Evolutionary conservation across 257 asterid genomes (phyloP).

Genomic region (Solanum sitiens): DNA sequence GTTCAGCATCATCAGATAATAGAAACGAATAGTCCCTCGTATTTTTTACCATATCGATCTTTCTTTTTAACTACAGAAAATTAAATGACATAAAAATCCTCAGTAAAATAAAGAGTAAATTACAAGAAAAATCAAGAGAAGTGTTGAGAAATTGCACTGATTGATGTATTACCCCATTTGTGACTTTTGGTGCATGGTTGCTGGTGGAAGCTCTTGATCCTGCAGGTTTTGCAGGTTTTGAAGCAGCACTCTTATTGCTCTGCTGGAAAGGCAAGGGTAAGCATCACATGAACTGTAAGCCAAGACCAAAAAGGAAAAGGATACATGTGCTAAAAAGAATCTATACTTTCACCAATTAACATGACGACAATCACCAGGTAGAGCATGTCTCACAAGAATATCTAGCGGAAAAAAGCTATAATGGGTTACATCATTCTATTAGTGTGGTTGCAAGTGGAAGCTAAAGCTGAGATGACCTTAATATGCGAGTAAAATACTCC

Average conservation of each 20-base stretch:
- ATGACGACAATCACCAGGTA: neutral
- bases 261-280: constrained; percentile 13
- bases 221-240: constrained; percentile 28
- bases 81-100: neutral
- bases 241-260: constrained; percentile 38
- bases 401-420: neutral
- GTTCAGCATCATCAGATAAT: constrained; percentile 66
- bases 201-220: constrained; percentile 31
- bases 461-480: neutral
- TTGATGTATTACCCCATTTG: constrained; percentile 41
- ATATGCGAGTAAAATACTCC: neutral
- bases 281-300: neutral
- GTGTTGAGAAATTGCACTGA: neutral
- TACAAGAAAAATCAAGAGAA: neutral
- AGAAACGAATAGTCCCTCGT: constrained; percentile 92
- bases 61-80: constrained; percentile 45
- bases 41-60: constrained; percentile 59
- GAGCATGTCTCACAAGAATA: neutral
- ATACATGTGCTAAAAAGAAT: neutral
- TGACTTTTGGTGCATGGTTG: constrained; percentile 23
- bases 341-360: neutral
- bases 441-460: neutral
- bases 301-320: neutral
- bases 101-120: neutral
- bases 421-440: neutral